Percentiles rank a stretch among this genome's conserved stretches.
These are phyloP conservation scores for Trametes versicolor DNA, from an alignment of 1,284 basidiomycete genomes.

Conservation along the genomic window DNA sequence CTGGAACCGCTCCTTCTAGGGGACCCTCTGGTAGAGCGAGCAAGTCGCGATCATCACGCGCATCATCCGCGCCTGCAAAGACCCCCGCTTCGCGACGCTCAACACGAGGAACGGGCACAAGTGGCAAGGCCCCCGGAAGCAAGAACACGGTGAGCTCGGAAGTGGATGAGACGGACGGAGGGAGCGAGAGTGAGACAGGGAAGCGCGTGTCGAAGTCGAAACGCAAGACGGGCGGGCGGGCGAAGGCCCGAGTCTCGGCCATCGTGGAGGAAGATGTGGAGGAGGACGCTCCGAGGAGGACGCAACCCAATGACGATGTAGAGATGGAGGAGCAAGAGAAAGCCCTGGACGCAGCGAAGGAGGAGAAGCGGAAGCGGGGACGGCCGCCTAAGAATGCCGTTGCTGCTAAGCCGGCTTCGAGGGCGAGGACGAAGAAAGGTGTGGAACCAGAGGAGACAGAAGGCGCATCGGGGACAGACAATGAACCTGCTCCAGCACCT, in stretches of 20 bases:
- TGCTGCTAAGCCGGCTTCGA: slow-evolving; percentile 18
- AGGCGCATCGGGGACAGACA: slow-evolving; percentile 15
- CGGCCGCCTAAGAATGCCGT: slow-evolving; percentile 35
- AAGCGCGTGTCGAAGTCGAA: slow-evolving; percentile 41
- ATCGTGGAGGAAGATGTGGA: slow-evolving; percentile 46
- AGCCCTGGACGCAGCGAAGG: slow-evolving; percentile 1
- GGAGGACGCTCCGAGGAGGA: slow-evolving; percentile 5
- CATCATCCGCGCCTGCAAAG: slow-evolving; percentile 31
- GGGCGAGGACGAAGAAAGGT: slow-evolving; percentile 26
- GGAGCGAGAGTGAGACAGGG: slow-evolving; percentile 39
- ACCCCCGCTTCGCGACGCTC: slow-evolving; percentile 45
- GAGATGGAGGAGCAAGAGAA: slow-evolving; percentile 31
- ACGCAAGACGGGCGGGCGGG: slow-evolving; percentile 39
- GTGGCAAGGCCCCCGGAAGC: slow-evolving; percentile 36
- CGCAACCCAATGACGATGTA: slow-evolving; percentile 18
- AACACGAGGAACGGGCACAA: slow-evolving; percentile 41
- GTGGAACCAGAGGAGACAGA: slow-evolving; percentile 18
- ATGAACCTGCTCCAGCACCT: slow-evolving; percentile 14
- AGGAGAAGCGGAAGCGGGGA: slow-evolving; percentile 38
- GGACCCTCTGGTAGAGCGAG: slow-evolving; percentile 24
- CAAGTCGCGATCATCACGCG: slow-evolving; percentile 36
- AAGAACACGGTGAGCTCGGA: slow-evolving; percentile 34
- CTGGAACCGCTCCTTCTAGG: slow-evolving; percentile 15
- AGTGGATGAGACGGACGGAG: slow-evolving; percentile 39
- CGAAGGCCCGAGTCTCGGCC: slow-evolving; percentile 44